Evolutionary conservation across 2,329 filamentous ascomycete genomes (phyloP), one percentile per base, ranked within the genome.

Genomic region (Gyromitra esculenta): DNA sequence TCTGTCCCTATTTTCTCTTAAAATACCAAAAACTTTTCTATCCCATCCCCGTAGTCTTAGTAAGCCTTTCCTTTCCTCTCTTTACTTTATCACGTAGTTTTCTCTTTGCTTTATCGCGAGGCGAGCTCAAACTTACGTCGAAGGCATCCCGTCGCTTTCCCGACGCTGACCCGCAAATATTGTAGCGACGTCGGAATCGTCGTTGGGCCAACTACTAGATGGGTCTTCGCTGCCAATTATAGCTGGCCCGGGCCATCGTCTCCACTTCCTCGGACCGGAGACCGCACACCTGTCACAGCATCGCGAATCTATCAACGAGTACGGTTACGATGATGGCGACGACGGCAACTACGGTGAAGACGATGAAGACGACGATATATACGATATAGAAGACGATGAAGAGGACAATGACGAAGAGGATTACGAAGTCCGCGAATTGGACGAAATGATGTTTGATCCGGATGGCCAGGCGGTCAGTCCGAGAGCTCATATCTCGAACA

Each of bases 351-450:
- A 73, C 45, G 57, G 63, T 21, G 66, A 77, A 8, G 75, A 63
- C 13, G 70, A 72, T 25, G 74, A 74, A 13, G 89, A 77, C 59
- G 89, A 91, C 43, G 88, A 90, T 41, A 84, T 84, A 71, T 83
- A 85, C 39, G 83, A 85, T 4, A 83, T 84, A 68, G 82, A 82
- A 75, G 83, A 82, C 75, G 82, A 82, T 64, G 83, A 84, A 64
- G 82, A 82, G 73, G 82, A 82, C 73, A 82, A 82, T 63, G 82
- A 82, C 43, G 83, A 84, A 71, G 79, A 69, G 15, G 80, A 81
- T 31, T 75, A 77, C 21, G 73, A 72, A 21, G 72, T 75, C 78
- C 83, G 62, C 50, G 73, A 67, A 52, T 25, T 73, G 54, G 77
- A 79, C 52, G 73, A 72, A 11, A 78, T 79, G 82, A 85, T 80